Percentiles rank a stretch among this genome's conserved stretches.
Evolutionary conservation across 2,329 filamentous ascomycete genomes (phyloP).

Genomic region (Saccharata proteae): DNA sequence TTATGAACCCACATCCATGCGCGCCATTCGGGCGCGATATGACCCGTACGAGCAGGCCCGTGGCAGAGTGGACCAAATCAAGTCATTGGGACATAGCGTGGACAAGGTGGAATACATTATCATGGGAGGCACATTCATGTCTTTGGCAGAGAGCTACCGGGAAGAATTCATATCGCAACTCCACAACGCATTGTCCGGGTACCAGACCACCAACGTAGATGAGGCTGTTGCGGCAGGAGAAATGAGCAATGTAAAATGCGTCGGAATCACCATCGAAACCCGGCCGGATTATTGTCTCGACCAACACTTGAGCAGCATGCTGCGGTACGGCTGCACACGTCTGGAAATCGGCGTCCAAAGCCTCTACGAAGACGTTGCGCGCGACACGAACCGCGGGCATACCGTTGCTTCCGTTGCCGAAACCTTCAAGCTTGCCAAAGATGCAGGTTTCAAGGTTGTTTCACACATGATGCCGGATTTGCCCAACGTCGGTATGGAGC

Average conservation of each 20-base stretch:
- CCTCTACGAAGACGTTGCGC: slow-evolving; percentile 94
- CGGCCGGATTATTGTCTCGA: slow-evolving; percentile 93
- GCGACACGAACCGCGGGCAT: slow-evolving; percentile 93
- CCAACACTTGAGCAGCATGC: slow-evolving; percentile 89
- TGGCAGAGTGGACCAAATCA: slow-evolving; percentile 92
- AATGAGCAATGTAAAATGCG: slow-evolving; percentile 95
- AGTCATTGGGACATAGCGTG: slow-evolving; percentile 87
- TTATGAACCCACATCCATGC: slow-evolving; percentile 97
- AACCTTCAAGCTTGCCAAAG: slow-evolving; percentile 94
- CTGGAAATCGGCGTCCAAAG: slow-evolving; percentile 94
- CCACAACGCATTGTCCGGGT: slow-evolving; percentile 93
- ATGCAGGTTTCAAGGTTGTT: slow-evolving; percentile 97
- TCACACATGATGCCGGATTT: slow-evolving; percentile 99
- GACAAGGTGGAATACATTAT: slow-evolving; percentile 99
- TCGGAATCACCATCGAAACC: slow-evolving; percentile 97
- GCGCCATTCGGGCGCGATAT: slow-evolving; percentile 90
- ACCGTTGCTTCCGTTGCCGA: slow-evolving; percentile 92
- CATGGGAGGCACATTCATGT: slow-evolving; percentile 99
- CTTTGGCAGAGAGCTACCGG: slow-evolving; percentile 73
- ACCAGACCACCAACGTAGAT: slow-evolving; percentile 87
- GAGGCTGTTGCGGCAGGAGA: slow-evolving; percentile 89
- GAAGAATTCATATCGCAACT: slow-evolving; percentile 91
- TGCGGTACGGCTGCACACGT: slow-evolving; percentile 93
- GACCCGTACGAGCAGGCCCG: slow-evolving; percentile 96
- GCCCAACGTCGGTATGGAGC: slow-evolving; percentile 96